Percentiles rank a stretch among this genome's conserved stretches.
Conservation (phyloP, 2,329 filamentous ascomycete species). For the Claviceps paspali region DNA sequence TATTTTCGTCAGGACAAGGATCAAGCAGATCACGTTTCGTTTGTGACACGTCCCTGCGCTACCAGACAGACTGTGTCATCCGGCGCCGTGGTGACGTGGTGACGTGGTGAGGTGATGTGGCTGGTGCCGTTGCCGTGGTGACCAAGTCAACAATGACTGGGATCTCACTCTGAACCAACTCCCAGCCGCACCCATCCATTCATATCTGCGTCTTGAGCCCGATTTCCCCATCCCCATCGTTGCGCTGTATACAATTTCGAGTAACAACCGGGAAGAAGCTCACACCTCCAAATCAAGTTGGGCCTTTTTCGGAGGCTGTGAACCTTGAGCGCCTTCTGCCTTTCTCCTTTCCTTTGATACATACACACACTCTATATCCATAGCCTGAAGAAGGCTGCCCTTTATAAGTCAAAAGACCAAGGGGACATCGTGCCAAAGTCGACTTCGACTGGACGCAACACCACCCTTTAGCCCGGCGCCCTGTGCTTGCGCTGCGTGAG, state of each 20-base stretch:
- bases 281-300: slow-evolving; percentile 4
- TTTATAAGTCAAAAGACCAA: slow-evolving; percentile 6
- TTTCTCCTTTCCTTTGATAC: slow-evolving; percentile 8
- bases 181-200: slow-evolving; percentile 3
- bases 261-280: neutral
- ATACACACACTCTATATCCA: slow-evolving; percentile 1
- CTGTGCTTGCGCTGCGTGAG: slow-evolving; percentile 75
- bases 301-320: slow-evolving; percentile 7
- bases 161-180: slow-evolving; percentile 10
- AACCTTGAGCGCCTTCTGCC: slow-evolving; percentile 9
- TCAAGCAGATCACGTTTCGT: too few relatives aligned
- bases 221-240: slow-evolving; percentile 8
- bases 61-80: slow-evolving; percentile 1
- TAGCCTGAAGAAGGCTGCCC: slow-evolving; percentile 20
- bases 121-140: slow-evolving; percentile 16
- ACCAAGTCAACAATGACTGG: slow-evolving; percentile 17
- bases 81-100: slow-evolving; percentile 10
- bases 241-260: slow-evolving; percentile 4
- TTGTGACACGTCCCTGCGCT: slow-evolving; percentile 6
- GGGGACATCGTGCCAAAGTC: slow-evolving; percentile 21
- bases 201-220: slow-evolving; percentile 13
- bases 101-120: neutral
- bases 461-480: slow-evolving; percentile 51
- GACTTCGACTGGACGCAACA: slow-evolving; percentile 33
- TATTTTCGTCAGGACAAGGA: too few relatives aligned